phyloP scores from a whole-genome alignment of 208 protist species.

The Acanthamoeba polyphaga region DNA sequence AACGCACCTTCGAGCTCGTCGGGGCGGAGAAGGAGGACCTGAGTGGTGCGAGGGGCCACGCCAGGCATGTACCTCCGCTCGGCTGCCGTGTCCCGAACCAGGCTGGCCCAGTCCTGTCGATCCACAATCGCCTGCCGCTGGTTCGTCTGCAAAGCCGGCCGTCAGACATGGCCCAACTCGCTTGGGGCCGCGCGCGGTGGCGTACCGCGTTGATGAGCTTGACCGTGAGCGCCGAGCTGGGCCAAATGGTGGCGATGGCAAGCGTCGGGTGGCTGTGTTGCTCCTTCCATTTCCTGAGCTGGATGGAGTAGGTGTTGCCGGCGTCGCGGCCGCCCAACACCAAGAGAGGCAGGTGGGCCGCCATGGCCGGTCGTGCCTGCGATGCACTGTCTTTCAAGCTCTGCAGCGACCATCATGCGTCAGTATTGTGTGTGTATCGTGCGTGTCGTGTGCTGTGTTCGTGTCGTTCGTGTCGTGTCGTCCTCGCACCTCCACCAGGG shows the following conservation, averaged over 20 bases:
- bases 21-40: background rate
- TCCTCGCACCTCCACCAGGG: too few relatives aligned
- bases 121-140: background rate
- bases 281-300: conserved; percentile 21
- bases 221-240: background rate
- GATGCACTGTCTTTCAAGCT: background rate
- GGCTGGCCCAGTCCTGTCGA: background rate
- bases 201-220: background rate
- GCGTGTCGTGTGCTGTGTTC: background rate
- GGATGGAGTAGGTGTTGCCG: background rate
- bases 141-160: background rate
- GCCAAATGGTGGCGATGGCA: background rate
- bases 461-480: too few relatives aligned
- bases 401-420: background rate
- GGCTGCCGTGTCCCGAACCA: background rate
- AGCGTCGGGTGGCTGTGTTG: background rate
- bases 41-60: background rate
- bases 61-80: background rate
- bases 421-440: background rate
- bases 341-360: background rate
- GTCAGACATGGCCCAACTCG: too few relatives aligned
- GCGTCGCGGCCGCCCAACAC: background rate
- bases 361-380: background rate
- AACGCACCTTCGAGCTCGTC: background rate
- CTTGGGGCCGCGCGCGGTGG: too few relatives aligned